Base-by-base conservation (phyloP, 2,329 filamentous ascomycete species). In the Aspergillus pseudoviridinutans region DNA sequence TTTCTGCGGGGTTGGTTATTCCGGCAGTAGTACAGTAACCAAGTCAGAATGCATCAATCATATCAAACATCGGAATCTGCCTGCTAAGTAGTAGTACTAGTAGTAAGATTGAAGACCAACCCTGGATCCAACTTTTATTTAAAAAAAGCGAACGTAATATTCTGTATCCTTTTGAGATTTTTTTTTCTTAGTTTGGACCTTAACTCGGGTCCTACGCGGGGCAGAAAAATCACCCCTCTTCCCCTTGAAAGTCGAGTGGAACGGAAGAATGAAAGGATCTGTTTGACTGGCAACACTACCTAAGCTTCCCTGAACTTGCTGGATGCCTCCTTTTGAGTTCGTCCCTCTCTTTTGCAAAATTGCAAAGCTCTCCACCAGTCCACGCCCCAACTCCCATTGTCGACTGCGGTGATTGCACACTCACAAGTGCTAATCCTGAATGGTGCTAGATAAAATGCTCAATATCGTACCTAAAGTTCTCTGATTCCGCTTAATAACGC, bases 351-450 rank as follows among this genome's bases (percentile, higher is more conserved):
- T 49, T 51, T 29, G 25, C 29, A 29, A 32, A 44, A 27, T 50
- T 22, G 54, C 49, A 49, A n/a, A 41, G 32, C 47, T 44, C 51
- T 56, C 20, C 51, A 59, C 57, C 60, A 62, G 61, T 58, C 61
- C 62, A 64, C 62, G 59, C 61, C 61, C 62, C 62, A 59, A 61
- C 56, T 64, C 59, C 61, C 61, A 64, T 57, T 51, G 54, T 64
- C 50, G 61, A 62, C 60, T 57, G 61, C 4, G 14, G 32, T 35
- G 32, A 35, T 35, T 35, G 32, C 32, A 35, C 5, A 7, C 5
- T 38, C 14, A 38, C 32, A 17, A 17, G 32, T 38, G 32, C 32
- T 38, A 38, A 14, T 38, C 32, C 32, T 8, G 6, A 38, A 38
- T 17, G 14, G 14, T 7, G 6, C 14, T 38, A 38, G 32, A 38